Base-by-base conservation (phyloP, 768 basidiomycete genomes). In the Mrakia blollopis region DNA sequence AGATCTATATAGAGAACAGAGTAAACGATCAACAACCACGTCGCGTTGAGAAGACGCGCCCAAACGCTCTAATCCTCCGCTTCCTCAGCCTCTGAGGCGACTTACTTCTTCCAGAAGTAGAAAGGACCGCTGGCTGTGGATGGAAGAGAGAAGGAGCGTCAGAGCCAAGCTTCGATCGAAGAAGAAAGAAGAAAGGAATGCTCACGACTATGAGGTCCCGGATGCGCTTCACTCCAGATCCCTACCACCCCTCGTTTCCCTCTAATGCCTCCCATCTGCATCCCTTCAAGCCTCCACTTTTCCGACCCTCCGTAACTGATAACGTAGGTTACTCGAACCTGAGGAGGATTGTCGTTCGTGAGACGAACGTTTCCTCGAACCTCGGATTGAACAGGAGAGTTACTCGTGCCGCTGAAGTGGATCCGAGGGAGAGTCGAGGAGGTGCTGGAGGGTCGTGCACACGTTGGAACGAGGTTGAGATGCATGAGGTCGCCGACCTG, bases 281-380 rank as follows among this genome's bases (percentile, higher is more conserved):
- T 81, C 21, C 81, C 79, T 65, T 82, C 82, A 14, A 82, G 72
- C 57, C 80, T 78, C 83, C 83, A 83, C 32, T 82, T 39, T 78
- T 83, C 83, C 61, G 81, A 78, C 13, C 80, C 81, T n/a, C 80
- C 80, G 69, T 83, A 83, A 39, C 81, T 37, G 32, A 83, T 81
- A 0, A 83, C 79, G 77, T 82, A 72, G 21, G 83, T 83, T 81
- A 81, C 82, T 67, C 81, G 80, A 23, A 83, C 81, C 69, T 82
- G 81, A 65, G 80, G 57, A 63, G 57, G 57, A n/a, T 28, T 57
- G 57, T 83, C 83, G 50, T 80, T 76, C 39, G 82, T 83, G 28
- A 83, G 73, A 16, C 75, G 61, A 14, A 81, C 81, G 37, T 79
- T 77, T 21, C 83, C 83, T 18, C 81, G 60, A 1, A 71, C 70